Percentiles rank a stretch among this genome's conserved stretches.
Conservation (phyloP, 164 flowering plant species). For the Akebia trifoliata region DNA sequence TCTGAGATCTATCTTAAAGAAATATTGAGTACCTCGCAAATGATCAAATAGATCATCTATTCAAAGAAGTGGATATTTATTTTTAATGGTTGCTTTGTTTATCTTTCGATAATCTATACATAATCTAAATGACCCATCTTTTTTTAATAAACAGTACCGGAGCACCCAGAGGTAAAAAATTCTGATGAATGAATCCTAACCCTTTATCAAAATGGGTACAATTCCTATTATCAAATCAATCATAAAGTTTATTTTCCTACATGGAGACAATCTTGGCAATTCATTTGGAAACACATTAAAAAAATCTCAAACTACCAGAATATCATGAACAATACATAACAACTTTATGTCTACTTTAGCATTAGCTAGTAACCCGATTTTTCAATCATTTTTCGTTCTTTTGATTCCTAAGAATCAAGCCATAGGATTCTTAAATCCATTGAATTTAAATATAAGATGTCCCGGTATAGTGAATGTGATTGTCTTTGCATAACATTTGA, state of each 20-base stretch:
- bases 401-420: not conserved
- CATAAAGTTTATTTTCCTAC: not conserved
- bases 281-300: not conserved
- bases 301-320: not conserved
- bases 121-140: slow-evolving; percentile 1
- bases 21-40: too few species aligned
- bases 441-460: not conserved
- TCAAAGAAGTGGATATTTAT: not conserved
- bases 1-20: too few species aligned
- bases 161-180: not conserved
- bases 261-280: not conserved
- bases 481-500: not conserved
- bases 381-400: not conserved
- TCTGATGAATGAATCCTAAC: not conserved
- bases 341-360: not conserved
- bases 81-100: not conserved
- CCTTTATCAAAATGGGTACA: not conserved
- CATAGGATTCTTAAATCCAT: not conserved
- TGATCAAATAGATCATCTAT: too few species aligned
- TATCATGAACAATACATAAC: not conserved
- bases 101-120: too few species aligned
- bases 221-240: not conserved
- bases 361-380: not conserved
- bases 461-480: not conserved
- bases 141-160: not conserved